Base-by-base conservation (phyloP, 2,329 filamentous ascomycete species). In the Tolypocladium capitatum region DNA sequence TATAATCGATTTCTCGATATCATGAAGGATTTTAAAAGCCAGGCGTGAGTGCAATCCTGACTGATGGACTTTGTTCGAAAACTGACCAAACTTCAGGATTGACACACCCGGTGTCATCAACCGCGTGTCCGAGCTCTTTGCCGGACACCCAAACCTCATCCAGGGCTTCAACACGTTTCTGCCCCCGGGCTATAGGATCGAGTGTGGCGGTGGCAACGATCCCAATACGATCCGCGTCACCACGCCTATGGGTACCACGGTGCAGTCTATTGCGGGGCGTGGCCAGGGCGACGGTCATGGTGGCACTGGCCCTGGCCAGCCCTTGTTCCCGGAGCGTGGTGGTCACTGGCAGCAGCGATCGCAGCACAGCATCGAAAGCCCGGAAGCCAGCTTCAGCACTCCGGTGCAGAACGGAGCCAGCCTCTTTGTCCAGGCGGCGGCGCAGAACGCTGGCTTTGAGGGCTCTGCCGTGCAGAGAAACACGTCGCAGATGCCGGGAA, bases 11-110 rank as follows among this genome's bases (percentile, higher is more conserved):
- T 98, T 58, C 70, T 98, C 42, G 92, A 98, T 58, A 98, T 98
- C 44, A 98, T 98, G 92, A 98, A 98, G 62, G 92, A 98, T 58
- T 98, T 98, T 65, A 98, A 98, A 68, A 95, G 89, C 58, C 91
- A 95, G 68, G 89, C 90, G 79, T 90, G 72, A 69, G 84, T 76
- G 48, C 43, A 36, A 7, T 38, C 24, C 16, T 13, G 8, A 42
- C 13, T 6, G 13, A 18, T 42, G 14, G 6, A 18, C 30, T 34
- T 42, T 11, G 6, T 2, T 21, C 20, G 21, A 18, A 4, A n/a
- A 18, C 35, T 32, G 30, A 41, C 27, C 13, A 10, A 8, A 7
- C 6, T 20, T 27, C 49, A 83, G 85, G 4, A 98, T 98, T 58
- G 92, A 98, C 63, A 98, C 92, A 0, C 92, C 92, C 0, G 92